Base-by-base conservation (phyloP, 345 rosid species). In the Populus ilicifolia region DNA sequence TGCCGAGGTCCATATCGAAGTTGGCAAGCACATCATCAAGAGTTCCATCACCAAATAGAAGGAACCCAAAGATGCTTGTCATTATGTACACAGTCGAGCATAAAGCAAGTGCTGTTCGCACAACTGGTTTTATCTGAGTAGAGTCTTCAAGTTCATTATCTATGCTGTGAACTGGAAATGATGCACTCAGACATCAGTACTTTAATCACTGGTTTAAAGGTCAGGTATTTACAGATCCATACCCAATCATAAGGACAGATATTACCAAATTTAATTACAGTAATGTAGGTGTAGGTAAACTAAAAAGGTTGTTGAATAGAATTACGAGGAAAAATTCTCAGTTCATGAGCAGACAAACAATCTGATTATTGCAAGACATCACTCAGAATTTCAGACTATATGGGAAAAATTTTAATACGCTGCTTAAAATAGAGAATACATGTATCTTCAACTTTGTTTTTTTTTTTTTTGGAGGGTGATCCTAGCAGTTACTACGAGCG, bases 11-110 rank as follows among this genome's bases (percentile, higher is more conserved):
- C 1, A 89, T 75, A 38, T 96, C 93, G 38, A 96, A 96, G 91
- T 96, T 96, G 72, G 94, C 92, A 67, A 96, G 96, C 72, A 96
- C 96, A 73, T 96, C 99, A 39, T 90, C 98, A 4, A 86, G 85
- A 25, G 98, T 93, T 18, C 73, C 83, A 23, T 92, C 96, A 20
- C 97, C 98, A 18, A 96, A 96, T 50, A 96, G 90, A 61, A 96
- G 97, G 88, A 92, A 90, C 41, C 97, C 98, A 59, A 96, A 96
- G 74, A 93, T 78, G 83, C 99, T 91, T 12, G 86, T 92, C 89
- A 86, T 83, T 48, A 93, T 33, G 78, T 96, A 96, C 64, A 93
- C 94, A 29, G 83, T 69, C 33, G 98, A 90, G 81, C 97, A 96
- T 67, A 96, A 66, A 39, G 77, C 86, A 77, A 93, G 92, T 25